These are phyloP conservation scores for Amanita subjunquillea DNA, from an alignment of 768 basidiomycete genomes.

Conservation along the genomic window DNA sequence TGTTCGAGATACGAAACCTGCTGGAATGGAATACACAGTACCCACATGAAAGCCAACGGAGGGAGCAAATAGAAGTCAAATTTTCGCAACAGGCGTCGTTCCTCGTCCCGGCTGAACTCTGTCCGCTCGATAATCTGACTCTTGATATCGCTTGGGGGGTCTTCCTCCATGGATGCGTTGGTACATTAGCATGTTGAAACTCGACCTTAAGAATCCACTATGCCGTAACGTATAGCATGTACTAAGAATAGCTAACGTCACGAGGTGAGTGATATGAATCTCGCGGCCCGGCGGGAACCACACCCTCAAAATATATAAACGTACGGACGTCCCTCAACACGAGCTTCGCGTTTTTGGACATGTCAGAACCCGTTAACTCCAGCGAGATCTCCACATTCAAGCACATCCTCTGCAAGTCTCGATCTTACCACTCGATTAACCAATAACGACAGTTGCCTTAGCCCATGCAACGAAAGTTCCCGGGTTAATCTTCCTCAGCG, in stretches of 20 bases:
- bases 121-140: not conserved
- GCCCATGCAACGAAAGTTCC: conserved; percentile 49
- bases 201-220: not conserved
- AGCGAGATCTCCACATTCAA: conserved; percentile 30
- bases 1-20: conserved; percentile 6
- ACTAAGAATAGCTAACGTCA: too few species aligned
- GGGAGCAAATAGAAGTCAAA: conserved; percentile 32
- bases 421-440: not conserved
- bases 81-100: conserved; percentile 25
- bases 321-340: too few species aligned
- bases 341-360: too few species aligned
- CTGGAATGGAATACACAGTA: not conserved
- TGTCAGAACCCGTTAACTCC: conserved; percentile 29
- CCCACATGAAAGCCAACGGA: conserved; percentile 33
- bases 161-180: not conserved
- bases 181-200: not conserved
- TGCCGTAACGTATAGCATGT: not conserved
- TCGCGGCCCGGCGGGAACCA: too few species aligned
- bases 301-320: too few species aligned
- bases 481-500: conserved; percentile 52
- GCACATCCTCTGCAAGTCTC: conserved; percentile 37
- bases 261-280: too few species aligned
- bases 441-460: conserved; percentile 9
- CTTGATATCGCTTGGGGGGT: not conserved
- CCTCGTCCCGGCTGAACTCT: conserved; percentile 13